phyloP scores from a whole-genome alignment of 805 yeast genomes.

The Hanseniaspora singularis region DNA sequence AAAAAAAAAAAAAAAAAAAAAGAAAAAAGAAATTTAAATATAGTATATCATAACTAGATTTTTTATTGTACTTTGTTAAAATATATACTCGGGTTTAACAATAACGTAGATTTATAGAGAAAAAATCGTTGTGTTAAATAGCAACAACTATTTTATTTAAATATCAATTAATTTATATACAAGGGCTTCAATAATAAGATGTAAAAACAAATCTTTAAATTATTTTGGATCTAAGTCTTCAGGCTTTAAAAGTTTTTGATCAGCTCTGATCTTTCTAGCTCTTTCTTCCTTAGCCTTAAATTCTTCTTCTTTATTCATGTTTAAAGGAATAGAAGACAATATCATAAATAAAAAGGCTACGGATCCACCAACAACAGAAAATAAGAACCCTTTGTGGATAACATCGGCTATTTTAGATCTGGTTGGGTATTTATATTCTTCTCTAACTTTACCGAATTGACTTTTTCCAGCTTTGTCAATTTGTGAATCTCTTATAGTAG shows the following conservation, averaged over 20 bases:
- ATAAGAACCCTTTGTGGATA: background rate
- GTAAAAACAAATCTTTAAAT: too few species aligned
- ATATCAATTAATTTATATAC: too few species aligned
- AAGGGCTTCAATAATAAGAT: too few species aligned
- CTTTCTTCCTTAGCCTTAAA: conserved; percentile 9
- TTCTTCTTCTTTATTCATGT: background rate
- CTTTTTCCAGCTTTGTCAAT: background rate
- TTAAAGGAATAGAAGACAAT: conserved; percentile 8
- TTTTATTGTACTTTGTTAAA: too few species aligned
- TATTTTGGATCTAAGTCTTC: background rate
- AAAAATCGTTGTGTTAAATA: too few species aligned
- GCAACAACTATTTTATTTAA: too few species aligned
- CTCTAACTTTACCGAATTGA: conserved; percentile 14
- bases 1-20: too few species aligned
- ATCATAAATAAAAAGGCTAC: background rate
- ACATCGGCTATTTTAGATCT: conserved; percentile 12
- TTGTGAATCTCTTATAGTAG: background rate
- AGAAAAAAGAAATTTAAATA: too few species aligned
- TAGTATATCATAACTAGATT: too few species aligned
- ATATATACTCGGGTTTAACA: too few species aligned
- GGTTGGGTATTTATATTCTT: conserved; percentile 9
- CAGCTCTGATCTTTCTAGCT: conserved; percentile 4
- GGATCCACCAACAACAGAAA: conserved; percentile 2
- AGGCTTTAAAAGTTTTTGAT: background rate
- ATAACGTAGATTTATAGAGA: too few species aligned